Evolutionary conservation across 106 monocot genomes (phyloP).

Genomic region (Acanthochlamys bracteata): DNA sequence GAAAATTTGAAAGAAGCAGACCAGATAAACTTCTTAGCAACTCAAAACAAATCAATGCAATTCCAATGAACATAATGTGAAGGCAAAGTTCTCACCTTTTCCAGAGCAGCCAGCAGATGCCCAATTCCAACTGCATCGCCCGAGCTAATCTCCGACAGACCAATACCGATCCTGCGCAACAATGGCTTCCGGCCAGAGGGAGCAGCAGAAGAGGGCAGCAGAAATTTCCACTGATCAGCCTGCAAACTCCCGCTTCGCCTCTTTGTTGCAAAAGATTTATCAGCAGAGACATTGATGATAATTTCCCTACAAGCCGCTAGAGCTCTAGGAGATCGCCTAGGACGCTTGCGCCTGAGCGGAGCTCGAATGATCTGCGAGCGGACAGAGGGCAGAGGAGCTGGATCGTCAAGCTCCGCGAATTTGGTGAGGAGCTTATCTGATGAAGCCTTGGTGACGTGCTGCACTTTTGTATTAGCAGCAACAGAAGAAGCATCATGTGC

Average conservation of each 20-base stretch:
- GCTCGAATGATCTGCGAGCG: constrained; percentile 1
- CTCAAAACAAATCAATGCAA: too few relatives aligned
- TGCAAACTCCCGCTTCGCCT: constrained; percentile 15
- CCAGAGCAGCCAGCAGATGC: constrained; percentile 36
- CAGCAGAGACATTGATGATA: not conserved
- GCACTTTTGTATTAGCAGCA: constrained; percentile 2
- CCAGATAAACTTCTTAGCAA: not conserved
- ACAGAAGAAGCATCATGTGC: not conserved
- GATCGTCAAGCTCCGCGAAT: constrained; percentile 51
- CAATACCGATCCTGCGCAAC: constrained; percentile 25
- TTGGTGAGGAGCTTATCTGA: constrained; percentile 84
- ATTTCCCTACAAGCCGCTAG: constrained; percentile 21
- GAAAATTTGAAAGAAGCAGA: not conserved
- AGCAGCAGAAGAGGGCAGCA: constrained; percentile 24
- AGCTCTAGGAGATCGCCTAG: constrained; percentile 22
- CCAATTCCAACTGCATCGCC: constrained; percentile 25
- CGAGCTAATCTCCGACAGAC: constrained; percentile 16
- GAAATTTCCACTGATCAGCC: constrained; percentile 29
- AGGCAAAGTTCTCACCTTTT: constrained; percentile 40
- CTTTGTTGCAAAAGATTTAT: not conserved
- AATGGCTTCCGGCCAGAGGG: constrained; percentile 2
- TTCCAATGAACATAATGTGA: too few relatives aligned
- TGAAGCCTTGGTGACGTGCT: constrained; percentile 64
- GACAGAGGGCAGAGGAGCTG: not conserved
- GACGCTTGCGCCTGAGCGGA: constrained; percentile 15